Evolutionary conservation across 2,329 filamentous ascomycete species (phyloP).

Genomic region (Fonsecaea nubica): DNA sequence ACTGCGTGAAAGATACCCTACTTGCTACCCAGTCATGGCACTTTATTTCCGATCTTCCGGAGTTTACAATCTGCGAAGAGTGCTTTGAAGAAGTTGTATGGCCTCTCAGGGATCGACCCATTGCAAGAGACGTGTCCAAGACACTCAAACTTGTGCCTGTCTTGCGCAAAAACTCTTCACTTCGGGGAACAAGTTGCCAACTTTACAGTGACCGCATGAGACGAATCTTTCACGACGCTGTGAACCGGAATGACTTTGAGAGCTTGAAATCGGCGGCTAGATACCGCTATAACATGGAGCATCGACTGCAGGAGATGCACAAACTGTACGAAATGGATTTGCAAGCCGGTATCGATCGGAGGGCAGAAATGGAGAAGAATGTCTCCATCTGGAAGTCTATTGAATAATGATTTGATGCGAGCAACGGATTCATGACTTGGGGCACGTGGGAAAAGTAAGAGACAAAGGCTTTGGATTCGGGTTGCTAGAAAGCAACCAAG

Average conservation of each 20-base stretch:
- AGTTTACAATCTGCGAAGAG: slow-evolving; percentile 84
- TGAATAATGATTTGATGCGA: slow-evolving; percentile 27
- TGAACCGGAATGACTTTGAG: slow-evolving; percentile 69
- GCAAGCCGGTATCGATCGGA: slow-evolving; percentile 62
- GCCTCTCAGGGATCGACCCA: slow-evolving; percentile 64
- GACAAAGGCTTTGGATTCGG: background rate
- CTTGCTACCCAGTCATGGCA: slow-evolving; percentile 74
- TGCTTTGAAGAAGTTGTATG: slow-evolving; percentile 83
- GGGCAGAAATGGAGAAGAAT: slow-evolving; percentile 56
- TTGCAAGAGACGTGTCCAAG: slow-evolving; percentile 71
- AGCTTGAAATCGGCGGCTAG: slow-evolving; percentile 69
- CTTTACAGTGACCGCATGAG: slow-evolving; percentile 84
- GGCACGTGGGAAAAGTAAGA: background rate
- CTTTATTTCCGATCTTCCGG: slow-evolving; percentile 73
- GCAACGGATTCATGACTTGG: slow-evolving; percentile 12
- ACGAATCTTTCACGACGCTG: slow-evolving; percentile 70
- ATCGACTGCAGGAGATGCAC: slow-evolving; percentile 64
- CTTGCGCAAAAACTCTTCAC: slow-evolving; percentile 49
- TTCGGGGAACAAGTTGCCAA: slow-evolving; percentile 66
- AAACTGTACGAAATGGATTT: slow-evolving; percentile 63
- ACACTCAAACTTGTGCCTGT: slow-evolving; percentile 63
- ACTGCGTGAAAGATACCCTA: slow-evolving; percentile 71
- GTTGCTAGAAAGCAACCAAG: background rate
- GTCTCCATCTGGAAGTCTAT: slow-evolving; percentile 57
- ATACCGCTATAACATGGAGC: slow-evolving; percentile 63